A percentile compares a stretch with the other conserved stretches of the same genome.
Conservation (phyloP, 257 asterid genomes). For the Mentha longifolia region DNA sequence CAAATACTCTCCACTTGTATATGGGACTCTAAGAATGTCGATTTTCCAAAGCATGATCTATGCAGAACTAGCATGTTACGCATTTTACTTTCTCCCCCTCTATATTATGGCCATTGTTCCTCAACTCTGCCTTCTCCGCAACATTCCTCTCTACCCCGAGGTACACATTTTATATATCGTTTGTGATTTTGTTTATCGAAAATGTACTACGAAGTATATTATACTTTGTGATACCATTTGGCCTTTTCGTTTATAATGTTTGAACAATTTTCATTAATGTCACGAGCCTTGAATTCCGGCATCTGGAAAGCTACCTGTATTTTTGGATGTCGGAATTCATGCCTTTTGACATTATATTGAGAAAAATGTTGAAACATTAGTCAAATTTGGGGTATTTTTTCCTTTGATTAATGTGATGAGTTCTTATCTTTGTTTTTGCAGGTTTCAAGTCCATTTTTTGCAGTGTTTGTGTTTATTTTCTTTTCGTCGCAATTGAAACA, state of each 20-base stretch:
- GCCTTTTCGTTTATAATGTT: no score
- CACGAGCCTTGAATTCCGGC: no score
- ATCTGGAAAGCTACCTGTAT: no score
- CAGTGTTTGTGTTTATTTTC: conserved; percentile 47
- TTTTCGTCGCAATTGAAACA: conserved; percentile 55
- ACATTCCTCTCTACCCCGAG: conserved; percentile 57
- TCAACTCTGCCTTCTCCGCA: conserved; percentile 42
- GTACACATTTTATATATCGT: conserved; percentile 28
- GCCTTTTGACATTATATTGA: no score
- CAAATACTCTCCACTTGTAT: conserved; percentile 48
- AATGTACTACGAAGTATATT: no score
- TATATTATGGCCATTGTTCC: conserved; percentile 47
- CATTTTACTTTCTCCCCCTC: conserved; percentile 37
- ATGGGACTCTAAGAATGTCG: conserved; percentile 50
- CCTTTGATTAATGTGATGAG: no score
- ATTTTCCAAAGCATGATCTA: conserved; percentile 48
- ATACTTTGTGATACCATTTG: no score
- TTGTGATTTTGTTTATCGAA: no score
- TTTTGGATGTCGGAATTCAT: no score
- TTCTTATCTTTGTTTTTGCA: conserved; percentile 9
- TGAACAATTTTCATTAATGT: no score
- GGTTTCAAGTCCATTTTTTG: conserved; percentile 61
- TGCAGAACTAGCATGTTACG: conserved; percentile 33
- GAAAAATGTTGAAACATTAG: no score
- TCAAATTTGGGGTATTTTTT: no score